Evolutionary conservation across 805 yeast genomes (phyloP), one percentile per base, ranked within the genome.

Genomic region (Debaryomyces castellii): DNA sequence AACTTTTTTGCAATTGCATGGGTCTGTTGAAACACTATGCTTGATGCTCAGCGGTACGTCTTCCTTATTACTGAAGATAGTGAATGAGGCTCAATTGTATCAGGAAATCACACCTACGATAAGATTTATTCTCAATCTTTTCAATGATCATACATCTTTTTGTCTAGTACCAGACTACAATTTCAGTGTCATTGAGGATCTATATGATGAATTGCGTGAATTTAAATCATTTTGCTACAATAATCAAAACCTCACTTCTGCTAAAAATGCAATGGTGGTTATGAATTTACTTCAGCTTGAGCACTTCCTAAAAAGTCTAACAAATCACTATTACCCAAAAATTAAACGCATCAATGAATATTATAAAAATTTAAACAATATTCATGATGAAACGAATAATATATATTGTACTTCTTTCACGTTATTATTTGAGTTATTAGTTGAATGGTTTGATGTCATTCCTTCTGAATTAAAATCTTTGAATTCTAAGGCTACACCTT

Each of bases 1-100:
- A 0, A 60, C 63, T 18, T 68, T 60, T 44, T 53, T 69, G 35
- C 65, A 69, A 41, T 51, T 62, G 17, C 62, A 63, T 47, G 57
- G 71, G 0, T 59, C 64, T 18, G 54, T 65, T 18, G 60, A 62
- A 11, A 68, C 76, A 0, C 53, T 63, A n/a, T 49, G 62, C 23
- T 52, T 69, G 21, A 59, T 71, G 59, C 57, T 59, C 34, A 51
- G 54, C 17, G 77, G 77, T 6, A 62, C 74, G 1, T 59, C 69
- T 2, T 54, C 66, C 3, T 53, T 72, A 11, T 44, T 65, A 25
- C 43, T 47, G 35, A 69, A 62, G 38, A 53, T 57, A 12, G 54
- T 64, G 28, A 45, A 49, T 10, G 68, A 62, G 17, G 57, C 58
- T 2, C 39, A 44, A 5, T 34, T 52, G 2, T n/a, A 45, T 16